Conservation (phyloP, 2,329 filamentous ascomycete genomes). For the Salinomyces thailandicus region DNA sequence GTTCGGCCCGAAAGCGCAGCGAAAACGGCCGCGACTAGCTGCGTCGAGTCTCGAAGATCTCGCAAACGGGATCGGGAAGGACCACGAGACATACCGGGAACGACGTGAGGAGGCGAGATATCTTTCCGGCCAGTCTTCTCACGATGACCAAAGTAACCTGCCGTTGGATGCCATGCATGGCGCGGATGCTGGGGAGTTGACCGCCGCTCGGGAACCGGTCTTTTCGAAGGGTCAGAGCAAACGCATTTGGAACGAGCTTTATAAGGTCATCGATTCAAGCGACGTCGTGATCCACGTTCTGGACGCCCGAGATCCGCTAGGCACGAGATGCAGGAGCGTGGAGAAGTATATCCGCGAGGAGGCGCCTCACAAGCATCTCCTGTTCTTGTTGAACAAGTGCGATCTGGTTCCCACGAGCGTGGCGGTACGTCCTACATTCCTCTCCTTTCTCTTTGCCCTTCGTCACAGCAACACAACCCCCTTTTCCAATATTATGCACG, state of each 20-base stretch:
- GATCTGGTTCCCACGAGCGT: conserved; percentile 87
- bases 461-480: neutral
- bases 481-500: conserved; percentile 27
- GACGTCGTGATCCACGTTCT: conserved; percentile 94
- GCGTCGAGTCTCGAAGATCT: conserved; percentile 75
- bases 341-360: conserved; percentile 92
- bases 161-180: conserved; percentile 10
- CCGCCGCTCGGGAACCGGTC: conserved; percentile 52
- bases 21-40: conserved; percentile 83
- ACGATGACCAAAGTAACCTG: conserved; percentile 40
- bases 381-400: conserved; percentile 83
- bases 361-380: conserved; percentile 88
- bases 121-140: conserved; percentile 51
- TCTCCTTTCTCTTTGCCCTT: conserved; percentile 9
- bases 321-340: conserved; percentile 78
- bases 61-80: conserved; percentile 66
- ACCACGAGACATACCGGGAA: conserved; percentile 72
- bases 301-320: conserved; percentile 79
- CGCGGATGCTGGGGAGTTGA: conserved; percentile 25
- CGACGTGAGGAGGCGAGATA: conserved; percentile 68
- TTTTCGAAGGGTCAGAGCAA: conserved; percentile 94
- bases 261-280: conserved; percentile 84
- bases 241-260: conserved; percentile 92
- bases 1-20: conserved; percentile 85
- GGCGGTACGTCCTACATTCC: conserved; percentile 68